Evolutionary conservation across 805 yeast genomes (phyloP).

Genomic region (Metschnikowia santaceciliae): DNA sequence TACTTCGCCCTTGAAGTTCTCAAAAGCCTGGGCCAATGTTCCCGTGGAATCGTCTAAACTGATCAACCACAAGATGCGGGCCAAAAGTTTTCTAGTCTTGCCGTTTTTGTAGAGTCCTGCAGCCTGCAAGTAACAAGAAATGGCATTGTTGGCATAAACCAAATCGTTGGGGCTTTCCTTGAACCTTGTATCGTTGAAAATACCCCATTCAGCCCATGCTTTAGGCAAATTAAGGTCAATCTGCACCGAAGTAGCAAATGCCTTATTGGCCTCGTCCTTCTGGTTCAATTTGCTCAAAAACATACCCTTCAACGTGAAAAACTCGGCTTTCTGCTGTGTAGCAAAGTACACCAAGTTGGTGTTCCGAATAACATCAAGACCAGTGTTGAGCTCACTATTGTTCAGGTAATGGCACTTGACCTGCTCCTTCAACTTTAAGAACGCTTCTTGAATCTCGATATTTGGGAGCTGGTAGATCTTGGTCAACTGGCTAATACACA

Average conservation of each 20-base stretch:
- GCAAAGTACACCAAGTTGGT: constrained; percentile 95
- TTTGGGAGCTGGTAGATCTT: constrained; percentile 94
- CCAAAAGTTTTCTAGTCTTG: constrained; percentile 80
- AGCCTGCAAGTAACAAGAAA: constrained; percentile 94
- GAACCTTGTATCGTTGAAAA: constrained; percentile 83
- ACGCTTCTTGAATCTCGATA: constrained; percentile 97
- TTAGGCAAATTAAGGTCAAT: constrained; percentile 90
- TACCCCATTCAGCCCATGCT: constrained; percentile 99
- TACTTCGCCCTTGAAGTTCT: constrained; percentile 88
- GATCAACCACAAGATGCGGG: constrained; percentile 89
- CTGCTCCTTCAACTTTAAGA: constrained; percentile 90
- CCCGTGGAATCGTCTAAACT: constrained; percentile 85
- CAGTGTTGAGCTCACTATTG: constrained; percentile 86
- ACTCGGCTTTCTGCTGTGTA: constrained; percentile 96
- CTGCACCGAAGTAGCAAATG: constrained; percentile 97
- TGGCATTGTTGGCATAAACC: constrained; percentile 86
- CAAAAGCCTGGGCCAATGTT: constrained; percentile 80
- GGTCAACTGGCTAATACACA: constrained; percentile 87
- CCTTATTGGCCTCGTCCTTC: constrained; percentile 94
- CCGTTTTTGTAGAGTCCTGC: constrained; percentile 94
- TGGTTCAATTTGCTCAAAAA: constrained; percentile 87
- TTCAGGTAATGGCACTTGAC: constrained; percentile 97
- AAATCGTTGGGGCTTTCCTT: constrained; percentile 79
- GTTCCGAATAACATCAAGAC: constrained; percentile 93
- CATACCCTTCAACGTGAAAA: constrained; percentile 97